Evolutionary conservation across 345 rosid species (phyloP).

Genomic region (Alliaria petiolata): DNA sequence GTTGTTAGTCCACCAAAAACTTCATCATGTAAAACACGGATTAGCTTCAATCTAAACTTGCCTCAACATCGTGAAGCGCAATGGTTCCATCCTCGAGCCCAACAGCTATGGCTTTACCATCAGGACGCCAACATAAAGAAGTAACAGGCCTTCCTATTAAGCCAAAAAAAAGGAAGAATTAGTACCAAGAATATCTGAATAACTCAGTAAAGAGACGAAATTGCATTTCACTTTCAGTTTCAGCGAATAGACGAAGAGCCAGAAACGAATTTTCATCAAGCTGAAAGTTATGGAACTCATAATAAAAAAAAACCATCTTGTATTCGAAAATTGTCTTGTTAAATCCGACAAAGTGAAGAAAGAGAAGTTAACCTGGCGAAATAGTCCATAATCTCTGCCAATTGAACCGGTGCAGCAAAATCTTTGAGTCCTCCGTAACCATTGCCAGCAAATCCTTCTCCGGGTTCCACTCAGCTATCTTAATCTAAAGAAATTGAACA

Average conservation of each 20-base stretch:
- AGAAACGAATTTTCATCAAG: background rate
- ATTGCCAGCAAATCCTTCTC: conserved; percentile 86
- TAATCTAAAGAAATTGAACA: conserved; percentile 37
- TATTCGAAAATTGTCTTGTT: background rate
- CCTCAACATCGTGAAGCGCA: conserved; percentile 86
- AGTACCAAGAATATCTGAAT: background rate
- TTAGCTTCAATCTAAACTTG: conserved; percentile 14
- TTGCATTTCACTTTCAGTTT: background rate
- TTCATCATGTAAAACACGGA: background rate
- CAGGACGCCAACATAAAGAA: conserved; percentile 89
- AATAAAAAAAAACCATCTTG: background rate
- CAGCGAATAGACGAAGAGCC: background rate
- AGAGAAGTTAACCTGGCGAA: conserved; percentile 48
- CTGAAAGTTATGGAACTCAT: background rate
- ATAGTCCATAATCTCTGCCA: conserved; percentile 93
- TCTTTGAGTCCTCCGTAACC: conserved; percentile 76
- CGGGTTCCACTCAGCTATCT: conserved; percentile 76
- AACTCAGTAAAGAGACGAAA: background rate
- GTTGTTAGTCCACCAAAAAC: conserved; percentile 2
- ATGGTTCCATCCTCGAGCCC: conserved; percentile 88
- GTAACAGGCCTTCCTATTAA: conserved; percentile 57
- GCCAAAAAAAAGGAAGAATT: conserved; percentile 1
- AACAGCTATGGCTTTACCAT: conserved; percentile 79
- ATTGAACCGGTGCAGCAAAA: conserved; percentile 75
- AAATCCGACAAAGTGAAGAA: background rate